phyloP scores from a whole-genome alignment of 2,329 filamentous ascomycete species.

The Pyrenophora tritici-repentis region DNA sequence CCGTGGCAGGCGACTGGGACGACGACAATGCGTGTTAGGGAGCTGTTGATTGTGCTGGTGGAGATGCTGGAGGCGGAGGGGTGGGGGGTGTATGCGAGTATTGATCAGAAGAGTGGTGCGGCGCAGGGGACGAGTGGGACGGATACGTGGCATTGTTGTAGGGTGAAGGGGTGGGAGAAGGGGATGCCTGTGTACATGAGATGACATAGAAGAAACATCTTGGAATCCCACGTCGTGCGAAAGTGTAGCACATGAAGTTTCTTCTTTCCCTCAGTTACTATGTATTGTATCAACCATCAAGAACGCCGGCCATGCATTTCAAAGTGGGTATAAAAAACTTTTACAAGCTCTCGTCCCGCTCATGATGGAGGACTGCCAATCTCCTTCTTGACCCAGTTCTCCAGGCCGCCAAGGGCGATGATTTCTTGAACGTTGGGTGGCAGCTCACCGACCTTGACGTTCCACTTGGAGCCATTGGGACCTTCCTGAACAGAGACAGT shows the following conservation, averaged over 20 bases:
- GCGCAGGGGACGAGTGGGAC: too few species aligned
- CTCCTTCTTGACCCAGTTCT: conserved; percentile 80
- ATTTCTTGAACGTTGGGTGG: conserved; percentile 79
- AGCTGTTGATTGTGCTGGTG: conserved; percentile 41
- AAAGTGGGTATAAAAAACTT: conserved; percentile 12
- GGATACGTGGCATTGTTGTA: conserved; percentile 36
- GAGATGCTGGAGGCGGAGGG: conserved; percentile 39
- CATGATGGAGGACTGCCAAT: conserved; percentile 52
- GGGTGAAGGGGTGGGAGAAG: conserved; percentile 24
- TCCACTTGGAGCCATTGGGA: conserved; percentile 70
- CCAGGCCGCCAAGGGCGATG: conserved; percentile 67
- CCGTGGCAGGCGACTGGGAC: too few species aligned
- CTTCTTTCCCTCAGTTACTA: background rate
- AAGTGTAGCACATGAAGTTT: too few species aligned
- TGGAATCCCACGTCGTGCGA: background rate
- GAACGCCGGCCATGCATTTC: conserved; percentile 14
- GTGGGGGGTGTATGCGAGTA: conserved; percentile 49
- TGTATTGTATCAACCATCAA: conserved; percentile 1
- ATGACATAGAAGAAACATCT: background rate
- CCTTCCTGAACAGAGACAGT: conserved; percentile 74
- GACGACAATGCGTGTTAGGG: conserved; percentile 43
- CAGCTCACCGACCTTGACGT: conserved; percentile 79
- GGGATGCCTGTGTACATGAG: conserved; percentile 28
- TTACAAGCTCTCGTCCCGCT: conserved; percentile 3
- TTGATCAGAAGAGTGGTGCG: conserved; percentile 48